A percentile compares a stretch with the other conserved stretches of the same genome.
Conservation (phyloP, 75 land plant species). For the Pinus tabuliformis region DNA sequence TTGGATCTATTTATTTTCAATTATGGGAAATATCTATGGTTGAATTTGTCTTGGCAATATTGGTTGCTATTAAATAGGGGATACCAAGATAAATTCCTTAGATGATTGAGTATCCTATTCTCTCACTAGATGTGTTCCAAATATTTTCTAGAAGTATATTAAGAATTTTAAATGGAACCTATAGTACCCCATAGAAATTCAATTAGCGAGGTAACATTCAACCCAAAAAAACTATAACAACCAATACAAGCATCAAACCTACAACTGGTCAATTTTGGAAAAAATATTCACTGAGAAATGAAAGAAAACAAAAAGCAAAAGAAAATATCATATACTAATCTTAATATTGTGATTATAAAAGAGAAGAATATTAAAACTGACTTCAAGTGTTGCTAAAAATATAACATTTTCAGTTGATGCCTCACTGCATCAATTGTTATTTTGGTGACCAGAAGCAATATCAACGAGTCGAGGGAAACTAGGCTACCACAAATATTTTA, state of each 20-base stretch:
- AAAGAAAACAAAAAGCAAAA: not conserved
- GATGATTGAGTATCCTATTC: too few species aligned
- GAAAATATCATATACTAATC: not conserved
- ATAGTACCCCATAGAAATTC: too few species aligned
- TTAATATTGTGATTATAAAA: not conserved
- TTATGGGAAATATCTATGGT: not conserved
- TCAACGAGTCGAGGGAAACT: not conserved
- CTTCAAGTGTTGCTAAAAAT: not conserved
- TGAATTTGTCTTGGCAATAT: not conserved
- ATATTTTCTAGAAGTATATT: too few species aligned
- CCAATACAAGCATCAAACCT: not conserved
- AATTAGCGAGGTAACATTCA: too few species aligned
- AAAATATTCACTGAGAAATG: not conserved
- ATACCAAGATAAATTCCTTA: not conserved
- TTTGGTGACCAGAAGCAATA: not conserved
- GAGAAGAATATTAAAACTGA: not conserved
- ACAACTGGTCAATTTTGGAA: not conserved
- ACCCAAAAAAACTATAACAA: too few species aligned
- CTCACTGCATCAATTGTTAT: not conserved
- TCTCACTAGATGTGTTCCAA: too few species aligned
- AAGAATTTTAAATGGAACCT: too few species aligned
- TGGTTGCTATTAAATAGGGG: not conserved
- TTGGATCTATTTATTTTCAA: not conserved
- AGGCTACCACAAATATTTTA: not conserved
- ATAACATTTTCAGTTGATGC: slow-evolving; percentile 4